Evolutionary conservation across 768 basidiomycete species (phyloP), one percentile per base, ranked within the genome.

Genomic region (Suillus bovinus): DNA sequence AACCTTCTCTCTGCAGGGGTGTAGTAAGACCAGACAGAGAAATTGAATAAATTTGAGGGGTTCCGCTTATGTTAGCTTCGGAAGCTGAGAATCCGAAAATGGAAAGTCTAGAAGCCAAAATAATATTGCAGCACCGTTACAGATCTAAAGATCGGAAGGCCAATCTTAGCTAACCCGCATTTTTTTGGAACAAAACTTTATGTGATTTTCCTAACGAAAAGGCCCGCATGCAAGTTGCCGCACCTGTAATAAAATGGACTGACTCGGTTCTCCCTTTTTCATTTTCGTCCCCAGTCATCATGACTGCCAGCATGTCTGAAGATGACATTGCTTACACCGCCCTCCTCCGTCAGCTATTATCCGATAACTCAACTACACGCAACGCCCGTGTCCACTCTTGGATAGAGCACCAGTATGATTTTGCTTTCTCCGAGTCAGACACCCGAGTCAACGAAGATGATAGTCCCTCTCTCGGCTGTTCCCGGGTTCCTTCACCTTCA

Each of bases 391-490:
- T 74, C 0, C 74, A 74, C 44, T 76, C 73, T 1, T 74, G 73
- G 73, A 74, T 74, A 27, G 73, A 74, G 47, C 74, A 76, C 33
- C 73, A 74, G n/a, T 74, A 74, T 56, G 74, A 74, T 67, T 74
- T 74, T 70, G 73, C 69, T 20, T 63, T 74, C 34, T 68, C 73
- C 2, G 73, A 74, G n/a, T 69, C 67, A 2, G 61, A 69, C 39
- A 16, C 31, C 14, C 39, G 10, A 5, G n/a, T 44, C 57, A 57
- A 58, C 16, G 24, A 42, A 47, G 29, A 61, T 61, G 53, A 20
- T 4, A 13, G 33, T 38, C 10, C 14, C 22, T 38, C 29, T 7
- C 1, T 39, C 16, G 38, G 36, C 33, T 34, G 50, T 22, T 63
- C 64, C 13, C 33, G 62, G 13, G n/a, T 53, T 2, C 62, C 74